A percentile compares a stretch with the other conserved stretches of the same genome.
These are phyloP conservation scores for Litsea cubeba DNA, from an alignment of 164 flowering plant genomes.

Conservation along the genomic window DNA sequence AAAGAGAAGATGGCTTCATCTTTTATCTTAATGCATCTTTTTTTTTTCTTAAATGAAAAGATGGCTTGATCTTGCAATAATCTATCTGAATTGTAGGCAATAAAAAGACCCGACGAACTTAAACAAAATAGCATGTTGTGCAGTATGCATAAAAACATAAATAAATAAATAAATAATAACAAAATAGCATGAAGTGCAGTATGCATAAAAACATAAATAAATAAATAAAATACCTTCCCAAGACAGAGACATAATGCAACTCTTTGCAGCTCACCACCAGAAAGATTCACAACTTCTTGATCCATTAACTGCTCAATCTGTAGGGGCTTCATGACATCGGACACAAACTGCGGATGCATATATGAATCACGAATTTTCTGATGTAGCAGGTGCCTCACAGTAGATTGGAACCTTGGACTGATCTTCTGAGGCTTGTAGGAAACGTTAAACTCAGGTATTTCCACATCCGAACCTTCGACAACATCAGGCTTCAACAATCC, in stretches of 20 bases:
- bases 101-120: too few species aligned
- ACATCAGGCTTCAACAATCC: conserved; percentile 90
- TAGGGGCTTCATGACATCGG: conserved; percentile 98
- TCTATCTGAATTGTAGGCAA: too few species aligned
- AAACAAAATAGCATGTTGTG: neutral
- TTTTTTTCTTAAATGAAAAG: too few species aligned
- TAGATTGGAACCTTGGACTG: conserved; percentile 72
- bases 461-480: conserved; percentile 70
- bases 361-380: conserved; percentile 80
- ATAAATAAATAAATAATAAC: neutral
- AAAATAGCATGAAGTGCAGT: neutral
- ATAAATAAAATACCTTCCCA: conserved; percentile 65
- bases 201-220: too few species aligned
- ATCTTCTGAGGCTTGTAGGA: conserved; percentile 99
- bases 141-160: neutral
- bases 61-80: too few species aligned
- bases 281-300: conserved; percentile 97
- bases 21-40: too few species aligned
- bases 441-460: conserved; percentile 93
- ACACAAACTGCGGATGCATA: conserved; percentile 89
- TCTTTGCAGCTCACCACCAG: conserved; percentile 99
- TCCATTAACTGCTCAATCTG: conserved; percentile 96
- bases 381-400: conserved; percentile 81
- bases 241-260: conserved; percentile 94
- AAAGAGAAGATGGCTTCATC: too few species aligned